A percentile compares a stretch with the other conserved stretches of the same genome.
Conservation (phyloP, 2,329 filamentous ascomycete species). For the Chaetomiaceae sp. region DNA sequence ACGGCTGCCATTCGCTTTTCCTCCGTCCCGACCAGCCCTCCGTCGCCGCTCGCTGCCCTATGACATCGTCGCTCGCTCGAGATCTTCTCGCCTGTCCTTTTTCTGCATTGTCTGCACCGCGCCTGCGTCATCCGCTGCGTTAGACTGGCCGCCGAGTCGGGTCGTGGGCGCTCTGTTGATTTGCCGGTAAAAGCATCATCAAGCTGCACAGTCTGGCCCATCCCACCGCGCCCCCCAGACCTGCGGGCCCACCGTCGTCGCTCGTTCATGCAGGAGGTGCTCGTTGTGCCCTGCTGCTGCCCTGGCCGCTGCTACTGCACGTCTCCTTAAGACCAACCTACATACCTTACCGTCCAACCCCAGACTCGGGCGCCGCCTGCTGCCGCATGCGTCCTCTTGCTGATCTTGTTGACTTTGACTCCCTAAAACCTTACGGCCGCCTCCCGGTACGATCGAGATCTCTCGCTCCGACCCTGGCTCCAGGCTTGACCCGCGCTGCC, state of each 20-base stretch:
- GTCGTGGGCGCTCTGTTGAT: slow-evolving; percentile 14
- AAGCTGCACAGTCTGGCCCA: not conserved
- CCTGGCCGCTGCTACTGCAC: too few relatives aligned
- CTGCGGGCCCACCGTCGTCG: slow-evolving; percentile 22
- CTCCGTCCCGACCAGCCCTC: slow-evolving; percentile 6
- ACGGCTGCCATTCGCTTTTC: slow-evolving; percentile 29
- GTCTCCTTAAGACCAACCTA: slow-evolving; percentile 28
- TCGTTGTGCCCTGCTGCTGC: slow-evolving; percentile 20
- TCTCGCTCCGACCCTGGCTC: slow-evolving; percentile 12
- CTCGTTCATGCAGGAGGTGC: slow-evolving; percentile 32
- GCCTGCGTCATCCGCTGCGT: slow-evolving; percentile 7
- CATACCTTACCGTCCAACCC: too few relatives aligned
- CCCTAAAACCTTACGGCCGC: slow-evolving; percentile 1
- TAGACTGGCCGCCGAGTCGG: slow-evolving; percentile 10
- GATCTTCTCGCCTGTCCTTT: slow-evolving; percentile 7
- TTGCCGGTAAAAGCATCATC: slow-evolving; percentile 2
- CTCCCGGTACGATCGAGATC: slow-evolving; percentile 3
- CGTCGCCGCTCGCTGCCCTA: slow-evolving; percentile 8
- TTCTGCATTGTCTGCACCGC: slow-evolving; percentile 3
- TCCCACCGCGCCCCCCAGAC: not conserved
- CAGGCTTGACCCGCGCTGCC: slow-evolving; percentile 8
- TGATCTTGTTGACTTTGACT: slow-evolving; percentile 12
- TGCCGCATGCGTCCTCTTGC: slow-evolving; percentile 9
- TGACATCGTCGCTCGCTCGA: slow-evolving; percentile 14
- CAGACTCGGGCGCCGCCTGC: slow-evolving; percentile 13